Evolutionary conservation across 164 flowering plant species (phyloP).

Genomic region (Cinnamomum chago): DNA sequence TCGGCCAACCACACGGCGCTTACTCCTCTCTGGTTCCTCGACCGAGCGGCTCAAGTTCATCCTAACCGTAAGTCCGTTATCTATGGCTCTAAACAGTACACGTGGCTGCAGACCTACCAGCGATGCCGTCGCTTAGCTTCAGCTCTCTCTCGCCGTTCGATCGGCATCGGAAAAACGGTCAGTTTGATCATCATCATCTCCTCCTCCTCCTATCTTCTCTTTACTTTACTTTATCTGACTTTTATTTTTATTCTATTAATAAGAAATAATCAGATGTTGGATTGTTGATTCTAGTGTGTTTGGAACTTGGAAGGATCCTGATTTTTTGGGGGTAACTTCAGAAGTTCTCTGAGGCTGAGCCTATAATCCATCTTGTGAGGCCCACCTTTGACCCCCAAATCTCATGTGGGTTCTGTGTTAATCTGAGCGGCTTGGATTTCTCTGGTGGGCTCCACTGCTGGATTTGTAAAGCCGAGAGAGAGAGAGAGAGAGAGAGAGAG

Average conservation of each 20-base stretch:
- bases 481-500: no score
- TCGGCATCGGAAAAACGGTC: conserved; percentile 64
- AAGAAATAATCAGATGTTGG: background rate
- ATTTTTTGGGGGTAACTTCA: no score
- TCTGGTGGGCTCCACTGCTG: no score
- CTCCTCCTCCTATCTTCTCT: background rate
- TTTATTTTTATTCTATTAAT: no score
- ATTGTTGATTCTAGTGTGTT: background rate
- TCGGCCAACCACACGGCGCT: conserved; percentile 77
- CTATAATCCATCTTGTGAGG: no score
- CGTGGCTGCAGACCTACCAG: conserved; percentile 78
- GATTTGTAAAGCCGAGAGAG: no score
- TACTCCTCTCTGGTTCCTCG: conserved; percentile 84
- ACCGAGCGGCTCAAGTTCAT: conserved; percentile 80
- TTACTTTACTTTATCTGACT: background rate
- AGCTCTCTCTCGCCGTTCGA: conserved; percentile 50
- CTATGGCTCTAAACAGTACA: conserved; percentile 60
- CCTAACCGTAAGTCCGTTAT: conserved; percentile 59
- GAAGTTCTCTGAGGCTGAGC: no score
- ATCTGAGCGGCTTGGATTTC: no score
- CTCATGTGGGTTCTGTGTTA: no score
- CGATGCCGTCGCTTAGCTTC: conserved; percentile 88
- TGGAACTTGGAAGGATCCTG: background rate
- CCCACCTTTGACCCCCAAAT: no score
- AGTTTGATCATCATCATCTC: background rate